Evolutionary conservation across 768 basidiomycete genomes (phyloP).

Genomic region (Rhodotorula babjevae): DNA sequence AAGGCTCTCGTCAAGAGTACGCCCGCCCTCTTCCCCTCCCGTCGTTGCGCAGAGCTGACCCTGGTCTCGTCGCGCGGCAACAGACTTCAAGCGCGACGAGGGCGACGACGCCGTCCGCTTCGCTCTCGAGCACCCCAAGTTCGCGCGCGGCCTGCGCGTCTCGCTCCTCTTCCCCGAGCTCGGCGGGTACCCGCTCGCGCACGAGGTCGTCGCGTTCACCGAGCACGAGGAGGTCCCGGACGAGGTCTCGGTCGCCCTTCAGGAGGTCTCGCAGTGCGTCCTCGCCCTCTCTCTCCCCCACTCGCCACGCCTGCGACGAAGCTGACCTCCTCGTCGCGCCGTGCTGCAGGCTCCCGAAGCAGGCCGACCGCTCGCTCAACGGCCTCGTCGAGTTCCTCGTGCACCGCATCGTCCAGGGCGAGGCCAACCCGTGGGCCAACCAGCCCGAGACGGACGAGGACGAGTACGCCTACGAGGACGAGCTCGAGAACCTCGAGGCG

Average conservation of each 20-base stretch:
- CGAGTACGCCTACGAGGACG: background rate
- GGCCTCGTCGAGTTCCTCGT: slow-evolving; percentile 45
- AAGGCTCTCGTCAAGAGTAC: slow-evolving; percentile 3
- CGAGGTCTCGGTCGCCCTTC: slow-evolving; percentile 46
- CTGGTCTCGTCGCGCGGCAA: too few relatives aligned
- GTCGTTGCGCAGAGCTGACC: background rate
- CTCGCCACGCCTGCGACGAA: too few relatives aligned
- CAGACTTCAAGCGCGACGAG: slow-evolving; percentile 29
- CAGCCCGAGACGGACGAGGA: slow-evolving; percentile 21
- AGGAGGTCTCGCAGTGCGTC: background rate
- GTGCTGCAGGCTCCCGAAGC: slow-evolving; percentile 21
- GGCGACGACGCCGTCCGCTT: slow-evolving; percentile 32
- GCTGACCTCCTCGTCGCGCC: too few relatives aligned
- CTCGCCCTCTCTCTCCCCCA: too few relatives aligned
- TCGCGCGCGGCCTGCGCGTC: slow-evolving; percentile 11
- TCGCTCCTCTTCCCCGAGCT: slow-evolving; percentile 35
- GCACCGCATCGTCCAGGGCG: slow-evolving; percentile 50
- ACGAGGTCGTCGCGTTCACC: slow-evolving; percentile 59
- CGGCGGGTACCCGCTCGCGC: slow-evolving; percentile 56
- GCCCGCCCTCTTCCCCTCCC: background rate
- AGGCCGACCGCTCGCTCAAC: slow-evolving; percentile 28
- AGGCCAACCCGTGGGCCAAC: slow-evolving; percentile 43
- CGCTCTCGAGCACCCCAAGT: slow-evolving; percentile 15
- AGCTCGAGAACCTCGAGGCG: background rate
- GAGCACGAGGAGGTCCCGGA: slow-evolving; percentile 54